Evolutionary conservation across 2,329 filamentous ascomycete genomes (phyloP).

Genomic region (Penicillium sp.): DNA sequence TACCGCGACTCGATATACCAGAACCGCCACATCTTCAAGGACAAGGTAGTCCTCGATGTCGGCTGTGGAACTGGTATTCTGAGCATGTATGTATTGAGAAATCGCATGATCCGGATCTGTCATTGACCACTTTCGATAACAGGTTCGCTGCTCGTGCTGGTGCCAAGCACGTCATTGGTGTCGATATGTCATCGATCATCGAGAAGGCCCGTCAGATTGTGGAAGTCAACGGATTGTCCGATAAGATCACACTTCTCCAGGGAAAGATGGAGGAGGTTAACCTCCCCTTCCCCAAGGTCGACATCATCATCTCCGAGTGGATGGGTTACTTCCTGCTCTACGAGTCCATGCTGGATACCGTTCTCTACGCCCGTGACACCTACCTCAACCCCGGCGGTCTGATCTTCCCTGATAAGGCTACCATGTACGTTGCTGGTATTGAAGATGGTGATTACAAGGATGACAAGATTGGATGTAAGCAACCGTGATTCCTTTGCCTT

Average conservation of each 20-base stretch:
- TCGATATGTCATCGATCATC: slow-evolving; percentile 99
- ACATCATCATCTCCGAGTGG: slow-evolving; percentile 99
- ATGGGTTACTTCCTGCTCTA: slow-evolving; percentile 99
- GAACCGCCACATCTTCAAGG: slow-evolving; percentile 90
- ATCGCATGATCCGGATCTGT: slow-evolving; percentile 15
- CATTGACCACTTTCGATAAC: slow-evolving; percentile 15
- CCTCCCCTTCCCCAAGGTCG: slow-evolving; percentile 89
- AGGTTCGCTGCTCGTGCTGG: slow-evolving; percentile 97
- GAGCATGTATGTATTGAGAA: slow-evolving; percentile 69
- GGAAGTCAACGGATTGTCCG: slow-evolving; percentile 79
- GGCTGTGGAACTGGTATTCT: slow-evolving; percentile 97
- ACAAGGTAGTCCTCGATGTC: slow-evolving; percentile 92
- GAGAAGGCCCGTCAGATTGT: slow-evolving; percentile 97
- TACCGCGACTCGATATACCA: slow-evolving; percentile 98
- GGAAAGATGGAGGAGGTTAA: slow-evolving; percentile 99
- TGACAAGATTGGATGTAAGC: slow-evolving; percentile 97
- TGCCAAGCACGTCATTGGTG: slow-evolving; percentile 96
- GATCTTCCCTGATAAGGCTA: slow-evolving; percentile 98
- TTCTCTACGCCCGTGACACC: slow-evolving; percentile 90
- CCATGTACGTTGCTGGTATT: slow-evolving; percentile 93
- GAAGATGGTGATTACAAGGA: slow-evolving; percentile 99
- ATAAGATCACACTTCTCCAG: slow-evolving; percentile 96
- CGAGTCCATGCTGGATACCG: slow-evolving; percentile 98
- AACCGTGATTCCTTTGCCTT: not conserved
- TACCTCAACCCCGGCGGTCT: slow-evolving; percentile 83